phyloP scores from a whole-genome alignment of 306 rosid genomes.

The Trifolium dubium region DNA sequence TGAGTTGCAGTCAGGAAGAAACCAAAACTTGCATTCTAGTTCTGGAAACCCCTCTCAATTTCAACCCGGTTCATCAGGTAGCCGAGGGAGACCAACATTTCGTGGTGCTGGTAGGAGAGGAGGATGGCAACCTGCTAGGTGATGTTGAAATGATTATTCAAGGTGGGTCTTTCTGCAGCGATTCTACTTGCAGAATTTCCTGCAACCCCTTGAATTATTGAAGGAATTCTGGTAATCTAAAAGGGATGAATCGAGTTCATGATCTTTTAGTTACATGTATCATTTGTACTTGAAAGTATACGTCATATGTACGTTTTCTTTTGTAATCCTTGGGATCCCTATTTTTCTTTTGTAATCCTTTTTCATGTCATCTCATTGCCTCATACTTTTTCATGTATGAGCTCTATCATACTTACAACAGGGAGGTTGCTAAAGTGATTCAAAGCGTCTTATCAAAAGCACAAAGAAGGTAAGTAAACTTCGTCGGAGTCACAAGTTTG shows the following conservation, averaged over 20 bases:
- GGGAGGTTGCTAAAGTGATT: not conserved
- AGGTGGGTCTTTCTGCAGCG: conserved; percentile 36
- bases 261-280: not conserved
- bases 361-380: too few species aligned
- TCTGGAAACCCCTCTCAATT: conserved; percentile 53
- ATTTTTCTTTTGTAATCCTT: not conserved
- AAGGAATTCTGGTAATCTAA: conserved; percentile 18
- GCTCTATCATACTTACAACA: not conserved
- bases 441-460: not conserved
- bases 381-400: too few species aligned
- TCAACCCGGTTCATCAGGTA: conserved; percentile 51
- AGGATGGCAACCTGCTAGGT: conserved; percentile 59
- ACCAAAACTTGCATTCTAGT: conserved; percentile 42
- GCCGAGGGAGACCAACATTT: conserved; percentile 54
- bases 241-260: not conserved
- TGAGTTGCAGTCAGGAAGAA: conserved; percentile 46
- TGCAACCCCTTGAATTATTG: conserved; percentile 26
- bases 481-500: not conserved
- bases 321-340: not conserved
- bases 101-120: conserved; percentile 61
- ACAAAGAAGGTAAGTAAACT: not conserved
- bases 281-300: not conserved
- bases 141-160: conserved; percentile 22
- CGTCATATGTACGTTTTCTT: not conserved
- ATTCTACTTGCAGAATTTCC: conserved; percentile 30